Conservation (phyloP, 2,329 filamentous ascomycete genomes). For the Coleophoma eucalyptorum region DNA sequence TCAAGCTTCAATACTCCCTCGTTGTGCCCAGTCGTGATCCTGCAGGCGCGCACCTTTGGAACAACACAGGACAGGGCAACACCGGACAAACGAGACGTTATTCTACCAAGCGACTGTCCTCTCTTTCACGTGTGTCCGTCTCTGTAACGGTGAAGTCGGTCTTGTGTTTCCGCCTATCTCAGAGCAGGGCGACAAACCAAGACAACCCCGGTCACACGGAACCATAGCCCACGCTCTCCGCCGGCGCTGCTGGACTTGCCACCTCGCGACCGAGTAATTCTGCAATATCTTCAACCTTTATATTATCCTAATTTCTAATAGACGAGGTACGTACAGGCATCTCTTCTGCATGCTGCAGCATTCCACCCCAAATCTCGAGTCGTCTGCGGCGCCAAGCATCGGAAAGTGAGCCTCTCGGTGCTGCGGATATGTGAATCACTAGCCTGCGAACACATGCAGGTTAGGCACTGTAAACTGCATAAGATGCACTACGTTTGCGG, state of each 20-base stretch:
- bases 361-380: background rate
- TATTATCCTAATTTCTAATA: background rate
- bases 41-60: background rate
- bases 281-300: background rate
- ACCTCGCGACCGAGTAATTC: background rate
- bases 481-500: conserved; percentile 22
- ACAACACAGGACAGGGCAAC: background rate
- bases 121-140: background rate
- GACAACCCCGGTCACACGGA: background rate
- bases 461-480: conserved; percentile 17
- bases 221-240: background rate
- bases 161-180: background rate
- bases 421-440: conserved; percentile 13
- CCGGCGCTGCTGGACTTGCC: background rate
- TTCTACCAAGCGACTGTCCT: background rate
- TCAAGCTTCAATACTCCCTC: background rate
- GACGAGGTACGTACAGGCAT: background rate
- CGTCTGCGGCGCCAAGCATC: background rate
- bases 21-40: conserved; percentile 1
- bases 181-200: background rate
- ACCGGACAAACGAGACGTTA: background rate
- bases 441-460: conserved; percentile 13
- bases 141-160: background rate
- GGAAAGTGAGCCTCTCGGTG: conserved; percentile 10
- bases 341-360: background rate